Evolutionary conservation across 176 grass and related monocot genomes (phyloP), one percentile per base, ranked within the genome.

Genomic region (Guadua angustifolia): DNA sequence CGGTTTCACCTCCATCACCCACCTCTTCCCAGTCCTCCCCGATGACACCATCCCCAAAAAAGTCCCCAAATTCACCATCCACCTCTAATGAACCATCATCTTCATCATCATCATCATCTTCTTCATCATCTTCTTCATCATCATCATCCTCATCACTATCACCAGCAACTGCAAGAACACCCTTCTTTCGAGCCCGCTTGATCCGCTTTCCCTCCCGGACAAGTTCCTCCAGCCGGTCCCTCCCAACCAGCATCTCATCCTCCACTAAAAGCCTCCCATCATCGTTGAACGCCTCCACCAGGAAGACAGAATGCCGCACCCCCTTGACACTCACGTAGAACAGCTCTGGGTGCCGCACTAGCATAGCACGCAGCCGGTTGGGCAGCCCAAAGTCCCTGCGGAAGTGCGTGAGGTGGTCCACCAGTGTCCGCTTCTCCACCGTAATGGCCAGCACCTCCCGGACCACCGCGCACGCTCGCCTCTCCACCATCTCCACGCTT

Each of bases 241-340:
- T 88, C 49, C 86, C 94, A 22, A 57, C 79, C 43, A 96, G 77
- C 86, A 96, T 86, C 47, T 93, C 88, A 63, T 96, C 94, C 82
- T 93, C 68, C 66, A 96, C 91, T 25, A 89, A 25, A 40, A 96
- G 71, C 84, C 78, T 91, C 32, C 94, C 94, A 42, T 89, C 77
- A n/a, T 93, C 86, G 53, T 93, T 55, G 10, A 89, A 96, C 0
- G 88, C 94, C 90, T 96, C 94, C 3, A 92, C 77, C 16, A 96
- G 80, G 87, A 91, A 96, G 25, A 93, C 91, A 0, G 94, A 96
- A 49, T 96, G 67, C 1, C 94, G 86, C 85, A 96, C 60, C 73
- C 94, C 94, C 71, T 96, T 96, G 60, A 96, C 24, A 29, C 94
- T 96, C 18, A 96, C 94, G 33, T 96, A 96, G 80, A 96, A 96